Evolutionary conservation across 345 rosid genomes (phyloP).

Genomic region (Raphanus sativus): DNA sequence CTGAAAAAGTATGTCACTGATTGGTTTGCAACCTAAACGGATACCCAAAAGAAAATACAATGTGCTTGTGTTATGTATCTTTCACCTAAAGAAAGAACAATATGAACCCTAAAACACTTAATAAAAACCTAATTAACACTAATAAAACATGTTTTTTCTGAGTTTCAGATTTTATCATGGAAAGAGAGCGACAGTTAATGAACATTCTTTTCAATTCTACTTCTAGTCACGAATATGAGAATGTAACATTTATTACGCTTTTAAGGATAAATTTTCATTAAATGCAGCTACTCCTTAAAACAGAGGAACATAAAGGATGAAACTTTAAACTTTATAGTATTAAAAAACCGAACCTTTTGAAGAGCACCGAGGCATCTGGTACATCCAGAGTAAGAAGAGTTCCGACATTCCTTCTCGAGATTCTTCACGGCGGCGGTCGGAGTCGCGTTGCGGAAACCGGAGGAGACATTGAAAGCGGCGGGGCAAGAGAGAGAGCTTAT

Average conservation of each 20-base stretch:
- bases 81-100: constrained; percentile 18
- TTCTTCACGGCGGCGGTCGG: constrained; percentile 87
- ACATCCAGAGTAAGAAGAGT: constrained; percentile 91
- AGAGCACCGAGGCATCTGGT: constrained; percentile 93
- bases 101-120: constrained; percentile 16
- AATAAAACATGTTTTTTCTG: neutral
- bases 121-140: neutral
- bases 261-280: constrained; percentile 25
- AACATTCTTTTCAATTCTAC: no score
- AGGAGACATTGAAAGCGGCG: constrained; percentile 78
- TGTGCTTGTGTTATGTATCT: constrained; percentile 14
- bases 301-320: constrained; percentile 25
- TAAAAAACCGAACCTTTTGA: constrained; percentile 60
- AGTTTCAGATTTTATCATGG: neutral
- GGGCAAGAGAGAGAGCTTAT: constrained; percentile 93
- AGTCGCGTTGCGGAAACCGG: constrained; percentile 67
- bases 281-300: constrained; percentile 30
- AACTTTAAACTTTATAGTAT: neutral
- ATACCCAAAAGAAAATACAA: constrained; percentile 28
- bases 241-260: constrained; percentile 25
- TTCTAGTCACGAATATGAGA: constrained; percentile 28
- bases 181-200: constrained; percentile 30
- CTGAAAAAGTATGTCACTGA: constrained; percentile 27
- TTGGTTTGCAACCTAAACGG: constrained; percentile 45
- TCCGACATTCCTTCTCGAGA: constrained; percentile 84